phyloP scores from a whole-genome alignment of 208 protist species.

The Phytomonas sp. region DNA sequence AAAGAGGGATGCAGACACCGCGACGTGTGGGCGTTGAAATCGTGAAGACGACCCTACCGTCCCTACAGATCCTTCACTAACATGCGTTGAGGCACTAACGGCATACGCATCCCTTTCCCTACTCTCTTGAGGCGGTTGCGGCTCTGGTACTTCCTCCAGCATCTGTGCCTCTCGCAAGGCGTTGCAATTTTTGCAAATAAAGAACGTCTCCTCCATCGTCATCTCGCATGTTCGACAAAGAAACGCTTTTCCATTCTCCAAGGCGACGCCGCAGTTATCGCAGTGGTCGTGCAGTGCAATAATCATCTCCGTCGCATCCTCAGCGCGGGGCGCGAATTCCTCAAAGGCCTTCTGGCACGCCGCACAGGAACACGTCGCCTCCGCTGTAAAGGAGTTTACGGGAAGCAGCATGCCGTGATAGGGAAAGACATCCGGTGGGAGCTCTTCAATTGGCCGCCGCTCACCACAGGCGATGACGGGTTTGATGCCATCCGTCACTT shows the following conservation, averaged over 20 bases:
- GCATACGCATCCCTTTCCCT: too few species aligned
- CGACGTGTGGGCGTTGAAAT: not conserved
- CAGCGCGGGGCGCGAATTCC: constrained; percentile 47
- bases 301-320: constrained; percentile 59
- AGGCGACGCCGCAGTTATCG: constrained; percentile 45
- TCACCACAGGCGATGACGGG: constrained; percentile 39
- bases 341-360: constrained; percentile 55
- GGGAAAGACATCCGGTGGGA: constrained; percentile 23
- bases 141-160: not conserved
- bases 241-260: constrained; percentile 47
- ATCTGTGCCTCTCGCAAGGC: constrained; percentile 23
- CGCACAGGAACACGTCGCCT: constrained; percentile 55
- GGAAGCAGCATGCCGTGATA: constrained; percentile 73
- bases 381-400: constrained; percentile 47
- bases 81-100: too few species aligned
- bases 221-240: constrained; percentile 81
- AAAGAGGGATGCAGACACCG: not conserved
- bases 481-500: constrained; percentile 13
- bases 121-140: not conserved
- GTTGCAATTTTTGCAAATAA: constrained; percentile 70
- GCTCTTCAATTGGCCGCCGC: constrained; percentile 4
- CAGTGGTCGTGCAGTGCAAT: constrained; percentile 65
- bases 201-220: constrained; percentile 36
- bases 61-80: too few species aligned
- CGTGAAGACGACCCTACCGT: not conserved